Conservation (phyloP, 352 stramenopile genomes). For the Ophiocytium majus region DNA sequence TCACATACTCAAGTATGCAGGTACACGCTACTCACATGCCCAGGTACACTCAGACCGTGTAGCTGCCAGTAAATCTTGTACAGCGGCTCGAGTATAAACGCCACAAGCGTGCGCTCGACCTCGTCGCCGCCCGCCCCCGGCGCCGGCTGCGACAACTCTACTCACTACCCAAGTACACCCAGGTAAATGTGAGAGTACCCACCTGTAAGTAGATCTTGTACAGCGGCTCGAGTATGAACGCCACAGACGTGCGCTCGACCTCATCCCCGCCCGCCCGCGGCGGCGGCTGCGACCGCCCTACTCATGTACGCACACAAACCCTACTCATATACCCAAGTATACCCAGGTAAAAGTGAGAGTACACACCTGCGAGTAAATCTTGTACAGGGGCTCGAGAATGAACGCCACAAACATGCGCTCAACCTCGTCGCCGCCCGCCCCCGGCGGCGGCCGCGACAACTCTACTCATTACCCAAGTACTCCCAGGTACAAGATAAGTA, state of each 20-base stretch:
- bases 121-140: slow-evolving; percentile 17
- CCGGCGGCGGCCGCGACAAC: slow-evolving; percentile 61
- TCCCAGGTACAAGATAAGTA: no score
- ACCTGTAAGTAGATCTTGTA: slow-evolving; percentile 98
- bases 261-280: slow-evolving; percentile 14
- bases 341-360: neutral
- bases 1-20: no score
- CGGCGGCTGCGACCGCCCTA: slow-evolving; percentile 59
- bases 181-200: neutral
- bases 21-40: no score
- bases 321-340: slow-evolving; percentile 13
- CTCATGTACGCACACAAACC: neutral
- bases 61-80: slow-evolving; percentile 98
- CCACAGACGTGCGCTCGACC: slow-evolving; percentile 87
- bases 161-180: neutral
- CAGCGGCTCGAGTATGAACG: slow-evolving; percentile 95
- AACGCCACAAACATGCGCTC: slow-evolving; percentile 96
- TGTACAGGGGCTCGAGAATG: slow-evolving; percentile 96
- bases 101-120: slow-evolving; percentile 87
- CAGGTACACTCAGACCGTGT: no score
- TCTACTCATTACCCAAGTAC: no score
- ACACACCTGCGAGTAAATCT: slow-evolving; percentile 91
- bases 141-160: slow-evolving; percentile 63
- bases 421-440: slow-evolving; percentile 11
- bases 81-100: slow-evolving; percentile 95